Conservation (phyloP, 2,329 filamentous ascomycete species). For the Didymosphaeria variabile region DNA sequence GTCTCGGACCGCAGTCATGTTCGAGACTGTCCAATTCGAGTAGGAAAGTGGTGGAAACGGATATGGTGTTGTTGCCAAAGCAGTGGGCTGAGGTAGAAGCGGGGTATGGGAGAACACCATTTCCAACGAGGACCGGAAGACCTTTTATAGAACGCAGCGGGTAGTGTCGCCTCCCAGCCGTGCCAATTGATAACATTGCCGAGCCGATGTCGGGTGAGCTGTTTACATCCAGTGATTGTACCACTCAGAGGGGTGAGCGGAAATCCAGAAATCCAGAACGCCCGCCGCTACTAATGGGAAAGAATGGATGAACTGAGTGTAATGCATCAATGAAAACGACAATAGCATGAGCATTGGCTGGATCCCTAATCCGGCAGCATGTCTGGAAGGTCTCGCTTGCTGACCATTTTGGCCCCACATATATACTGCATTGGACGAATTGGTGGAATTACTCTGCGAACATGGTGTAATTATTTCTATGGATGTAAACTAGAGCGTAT, state of each 20-base stretch:
- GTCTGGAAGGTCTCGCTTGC: not conserved
- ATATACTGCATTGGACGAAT: not conserved
- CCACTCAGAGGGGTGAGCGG: not conserved
- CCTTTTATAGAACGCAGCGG: conserved; percentile 6
- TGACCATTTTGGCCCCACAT: not conserved
- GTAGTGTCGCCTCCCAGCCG: conserved; percentile 6
- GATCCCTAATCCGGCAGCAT: not conserved
- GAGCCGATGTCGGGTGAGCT: not conserved
- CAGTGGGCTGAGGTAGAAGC: not conserved
- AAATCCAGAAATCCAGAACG: not conserved
- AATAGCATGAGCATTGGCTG: not conserved
- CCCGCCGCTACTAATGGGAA: not conserved
- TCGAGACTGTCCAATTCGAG: not conserved
- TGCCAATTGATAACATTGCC: not conserved
- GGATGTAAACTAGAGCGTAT: not conserved
- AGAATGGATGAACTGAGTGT: not conserved
- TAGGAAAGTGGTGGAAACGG: not conserved
- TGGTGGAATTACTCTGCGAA: not conserved
- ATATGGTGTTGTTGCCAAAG: not conserved
- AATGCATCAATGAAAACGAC: not conserved
- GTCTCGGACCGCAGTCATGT: not conserved
- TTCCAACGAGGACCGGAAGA: not conserved
- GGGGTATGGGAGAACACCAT: not conserved
- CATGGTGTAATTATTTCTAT: not conserved
- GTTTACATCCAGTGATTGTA: not conserved